Base-by-base conservation (phyloP, 1,284 basidiomycete species). In the Tilletiaria anomala region DNA sequence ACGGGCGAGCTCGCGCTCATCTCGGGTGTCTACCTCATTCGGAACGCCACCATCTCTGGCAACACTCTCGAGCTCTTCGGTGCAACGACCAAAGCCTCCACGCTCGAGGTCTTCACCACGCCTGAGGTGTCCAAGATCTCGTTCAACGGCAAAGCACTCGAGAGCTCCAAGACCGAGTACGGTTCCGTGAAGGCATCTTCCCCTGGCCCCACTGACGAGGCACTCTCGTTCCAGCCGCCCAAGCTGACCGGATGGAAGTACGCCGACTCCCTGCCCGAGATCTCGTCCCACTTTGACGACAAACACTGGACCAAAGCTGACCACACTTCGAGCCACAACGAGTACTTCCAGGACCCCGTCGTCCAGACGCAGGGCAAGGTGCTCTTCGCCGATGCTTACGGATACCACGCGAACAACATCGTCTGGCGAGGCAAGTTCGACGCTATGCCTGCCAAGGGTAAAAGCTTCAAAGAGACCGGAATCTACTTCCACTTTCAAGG, bases 371-470 rank as follows among this genome's bases (percentile, higher is more conserved):
- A 52, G 10, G 52, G 48, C 6, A 23, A 17, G 1, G 68, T 73
- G 31, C 70, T 76, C 8, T 75, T 72, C 37, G 71, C 73, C 0
- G 70, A 72, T 35, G 73, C 75, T 32, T 77, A 76, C 49, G 75
- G 73, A 4, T 76, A 70, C 48, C 75, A 76, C 49, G 73, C 70
- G 1, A 75, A 75, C 26, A 74, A 73, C 49, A 78, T 83, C 18
- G 68, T 86, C 8, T 86, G 81, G 81, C 73, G 82, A 35, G 83
- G 83, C 1, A 78, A 82, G 61, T 86, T 86, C 64, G 71, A 68
- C 12, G 75, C 26, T 29, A 29, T 73, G 52, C 2, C 48, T 53
- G 0, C 60, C 68, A 39, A 43, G 5, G 5, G 18, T 15, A 23
- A 24, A 2, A n/a, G 4, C 2, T 2, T 15, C 8, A 20, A 61